Evolutionary conservation across 257 asterid species (phyloP).

Genomic region (Solanum sejunctum): DNA sequence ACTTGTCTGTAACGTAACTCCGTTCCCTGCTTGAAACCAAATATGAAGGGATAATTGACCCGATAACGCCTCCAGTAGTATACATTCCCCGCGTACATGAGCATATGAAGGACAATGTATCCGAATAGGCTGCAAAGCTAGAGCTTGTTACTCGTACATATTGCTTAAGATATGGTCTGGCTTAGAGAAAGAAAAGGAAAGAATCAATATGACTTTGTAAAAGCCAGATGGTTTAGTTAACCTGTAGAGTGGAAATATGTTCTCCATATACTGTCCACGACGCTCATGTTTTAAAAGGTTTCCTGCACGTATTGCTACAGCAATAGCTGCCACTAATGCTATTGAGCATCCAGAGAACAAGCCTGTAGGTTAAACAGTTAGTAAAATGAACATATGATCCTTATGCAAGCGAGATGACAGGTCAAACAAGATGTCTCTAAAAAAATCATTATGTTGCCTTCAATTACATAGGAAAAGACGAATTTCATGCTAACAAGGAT

Average conservation of each 20-base stretch:
- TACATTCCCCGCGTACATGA: constrained; percentile 45
- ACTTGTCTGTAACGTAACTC: constrained; percentile 64
- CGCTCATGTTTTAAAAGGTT: constrained; percentile 32
- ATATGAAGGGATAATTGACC: constrained; percentile 72
- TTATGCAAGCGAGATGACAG: neutral
- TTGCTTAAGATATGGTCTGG: neutral
- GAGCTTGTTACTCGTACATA: neutral
- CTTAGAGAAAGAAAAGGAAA: neutral
- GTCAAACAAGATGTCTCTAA: neutral
- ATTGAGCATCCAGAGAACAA: constrained; percentile 62
- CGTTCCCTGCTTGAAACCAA: constrained; percentile 58
- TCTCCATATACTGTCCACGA: constrained; percentile 44
- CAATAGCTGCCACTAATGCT: constrained; percentile 42
- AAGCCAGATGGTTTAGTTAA: neutral
- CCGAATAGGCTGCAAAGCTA: constrained; percentile 43
- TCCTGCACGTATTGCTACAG: constrained; percentile 30
- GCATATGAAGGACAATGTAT: constrained; percentile 63
- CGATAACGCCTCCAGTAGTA: constrained; percentile 64
- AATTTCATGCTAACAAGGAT: neutral
- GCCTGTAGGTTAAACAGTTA: constrained; percentile 24
- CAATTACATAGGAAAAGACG: neutral
- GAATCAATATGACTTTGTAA: neutral
- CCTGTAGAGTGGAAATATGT: constrained; percentile 80
- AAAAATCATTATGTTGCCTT: neutral
- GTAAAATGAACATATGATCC: neutral